Evolutionary conservation across 75 land plant genomes (phyloP), one percentile per base, ranked within the genome.

Genomic region (Sequoiadendron giganteum): DNA sequence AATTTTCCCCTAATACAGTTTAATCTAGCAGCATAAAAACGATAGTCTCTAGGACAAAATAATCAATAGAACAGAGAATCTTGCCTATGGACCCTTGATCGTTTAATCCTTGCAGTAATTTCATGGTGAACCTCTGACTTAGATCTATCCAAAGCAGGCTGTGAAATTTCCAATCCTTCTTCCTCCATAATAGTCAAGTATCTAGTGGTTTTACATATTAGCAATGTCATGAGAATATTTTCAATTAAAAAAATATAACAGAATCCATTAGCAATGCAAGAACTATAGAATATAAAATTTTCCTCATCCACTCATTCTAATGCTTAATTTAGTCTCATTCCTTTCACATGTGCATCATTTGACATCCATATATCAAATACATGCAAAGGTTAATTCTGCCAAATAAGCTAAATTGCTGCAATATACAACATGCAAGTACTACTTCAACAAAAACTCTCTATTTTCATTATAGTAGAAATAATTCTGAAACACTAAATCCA

Each of bases 121-220:
- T 85, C 90, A 89, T 97, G 95, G 88, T 97, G 99, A 38, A 97
- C 90, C 70, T 92, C 93, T 5, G 94, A 91, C 39, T 87, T 83
- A 25, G 87, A 45, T 78, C 88, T 79, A 80, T 96, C 98, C 75
- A 96, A 87, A 28, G 96, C 99, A 81, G 99, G 99, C 90, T 97
- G 99, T 85, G 99, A 96, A 90, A 97, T 97, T 86, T 96, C 95
- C 21, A 97, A 92, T 87, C 97, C 95, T 92, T 96, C 99, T 80
- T 91, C 90, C 88, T 93, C 86, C 88, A 97, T 76, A 82, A 97
- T 96, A 32, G 90, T 88, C 42, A 97, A 77, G 80, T 97, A 97
- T 68, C 99, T 97, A 89, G 5, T 4, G 5, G 72, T 3, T 68
- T 68, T 68, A 21, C 25, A 15, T 25, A 25, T 25, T 25, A 28